Percentiles rank a stretch among this genome's conserved stretches.
These are phyloP conservation scores for Malassezia sp. DNA, from an alignment of 1,284 basidiomycete genomes.

Conservation along the genomic window DNA sequence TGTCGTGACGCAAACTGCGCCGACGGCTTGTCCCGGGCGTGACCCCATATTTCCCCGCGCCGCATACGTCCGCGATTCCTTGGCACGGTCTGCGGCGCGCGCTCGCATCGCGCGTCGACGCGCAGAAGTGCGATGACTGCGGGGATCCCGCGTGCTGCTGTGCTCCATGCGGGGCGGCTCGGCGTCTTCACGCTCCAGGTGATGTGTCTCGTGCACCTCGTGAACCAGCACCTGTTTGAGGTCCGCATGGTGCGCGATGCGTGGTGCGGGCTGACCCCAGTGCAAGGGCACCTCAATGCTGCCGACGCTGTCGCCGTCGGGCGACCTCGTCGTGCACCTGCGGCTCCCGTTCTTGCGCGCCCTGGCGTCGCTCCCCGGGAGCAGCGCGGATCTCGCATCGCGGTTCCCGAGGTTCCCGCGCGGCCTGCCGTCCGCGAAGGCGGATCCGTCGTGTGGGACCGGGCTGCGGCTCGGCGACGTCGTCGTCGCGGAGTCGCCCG, in stretches of 20 bases:
- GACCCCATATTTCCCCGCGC: too few species aligned
- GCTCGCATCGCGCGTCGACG: too few species aligned
- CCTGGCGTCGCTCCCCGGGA: slow-evolving; percentile 1
- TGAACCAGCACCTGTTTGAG: slow-evolving; percentile 31
- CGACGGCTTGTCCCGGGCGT: too few species aligned
- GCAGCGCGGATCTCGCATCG: not conserved
- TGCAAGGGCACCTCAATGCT: slow-evolving; percentile 39
- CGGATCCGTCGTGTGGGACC: slow-evolving; percentile 27
- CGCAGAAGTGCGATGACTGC: too few species aligned
- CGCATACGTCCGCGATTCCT: too few species aligned
- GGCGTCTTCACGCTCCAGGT: slow-evolving; percentile 18
- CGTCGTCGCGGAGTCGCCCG: slow-evolving; percentile 64
- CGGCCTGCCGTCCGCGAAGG: slow-evolving; percentile 13
- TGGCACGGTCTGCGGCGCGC: too few species aligned
- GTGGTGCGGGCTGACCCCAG: not conserved
- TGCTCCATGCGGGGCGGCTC: slow-evolving; percentile 10
- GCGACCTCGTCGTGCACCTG: slow-evolving; percentile 31
- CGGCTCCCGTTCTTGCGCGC: slow-evolving; percentile 22
- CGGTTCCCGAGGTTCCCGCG: not conserved
- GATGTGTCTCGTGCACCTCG: slow-evolving; percentile 22
- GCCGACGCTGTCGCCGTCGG: slow-evolving; percentile 31
- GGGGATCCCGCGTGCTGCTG: too few species aligned
- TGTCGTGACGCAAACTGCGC: too few species aligned
- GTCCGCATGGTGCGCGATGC: slow-evolving; percentile 19
- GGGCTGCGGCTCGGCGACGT: slow-evolving; percentile 58